Evolutionary conservation across 345 rosid genomes (phyloP).

Genomic region (Corymbia maculata): DNA sequence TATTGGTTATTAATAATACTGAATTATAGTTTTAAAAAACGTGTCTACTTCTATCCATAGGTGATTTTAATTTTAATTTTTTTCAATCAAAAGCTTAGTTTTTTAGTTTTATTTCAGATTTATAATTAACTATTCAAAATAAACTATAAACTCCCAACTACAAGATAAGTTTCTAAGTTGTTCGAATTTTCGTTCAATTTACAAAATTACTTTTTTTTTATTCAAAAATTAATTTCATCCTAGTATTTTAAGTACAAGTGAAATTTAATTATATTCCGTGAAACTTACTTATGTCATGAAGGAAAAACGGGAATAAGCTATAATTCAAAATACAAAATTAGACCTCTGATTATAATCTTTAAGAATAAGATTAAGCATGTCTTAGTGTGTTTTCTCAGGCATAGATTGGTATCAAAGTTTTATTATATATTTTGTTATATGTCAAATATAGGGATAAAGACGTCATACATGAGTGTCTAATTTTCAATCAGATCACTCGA

Average conservation of each 20-base stretch:
- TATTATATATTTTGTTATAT: neutral
- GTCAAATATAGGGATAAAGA: neutral
- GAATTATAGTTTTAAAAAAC: no score
- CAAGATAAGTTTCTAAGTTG: neutral
- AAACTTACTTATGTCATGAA: neutral
- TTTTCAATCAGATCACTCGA: neutral
- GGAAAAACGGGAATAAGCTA: neutral
- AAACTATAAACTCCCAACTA: neutral
- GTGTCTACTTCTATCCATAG: neutral
- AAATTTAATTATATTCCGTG: neutral
- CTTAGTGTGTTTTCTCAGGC: neutral
- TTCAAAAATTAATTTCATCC: no score
- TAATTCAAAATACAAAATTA: neutral
- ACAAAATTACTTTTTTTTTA: no score
- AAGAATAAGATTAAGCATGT: neutral
- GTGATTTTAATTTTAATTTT: neutral
- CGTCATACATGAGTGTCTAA: neutral
- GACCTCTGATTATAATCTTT: neutral
- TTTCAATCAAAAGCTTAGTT: no score
- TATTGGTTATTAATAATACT: no score
- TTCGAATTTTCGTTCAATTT: neutral
- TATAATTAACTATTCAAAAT: no score
- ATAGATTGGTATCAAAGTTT: neutral
- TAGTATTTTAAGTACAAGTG: neutral
- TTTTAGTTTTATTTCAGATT: neutral